phyloP scores from a whole-genome alignment of 164 flowering plant species.

The Paratinospora sagittata region DNA sequence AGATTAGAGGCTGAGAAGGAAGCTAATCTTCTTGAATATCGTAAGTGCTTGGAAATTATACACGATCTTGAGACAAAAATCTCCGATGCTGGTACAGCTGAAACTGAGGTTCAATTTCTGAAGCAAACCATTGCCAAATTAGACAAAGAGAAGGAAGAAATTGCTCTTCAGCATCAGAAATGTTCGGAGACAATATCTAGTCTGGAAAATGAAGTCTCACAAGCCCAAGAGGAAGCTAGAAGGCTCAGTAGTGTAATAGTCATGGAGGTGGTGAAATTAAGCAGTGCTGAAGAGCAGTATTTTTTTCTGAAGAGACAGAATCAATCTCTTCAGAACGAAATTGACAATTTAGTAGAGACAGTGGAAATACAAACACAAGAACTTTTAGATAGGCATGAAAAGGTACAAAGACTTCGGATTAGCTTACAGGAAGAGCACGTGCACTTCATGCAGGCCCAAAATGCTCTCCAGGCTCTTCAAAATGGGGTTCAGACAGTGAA shows the following conservation, averaged over 20 bases:
- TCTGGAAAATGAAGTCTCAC: slow-evolving; percentile 51
- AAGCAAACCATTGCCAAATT: slow-evolving; percentile 36
- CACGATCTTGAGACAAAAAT: slow-evolving; percentile 19
- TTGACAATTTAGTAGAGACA: slow-evolving; percentile 40
- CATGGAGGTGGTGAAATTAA: slow-evolving; percentile 35
- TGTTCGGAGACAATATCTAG: slow-evolving; percentile 46
- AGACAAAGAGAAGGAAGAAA: slow-evolving; percentile 43
- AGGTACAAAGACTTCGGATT: slow-evolving; percentile 50
- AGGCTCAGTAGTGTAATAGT: slow-evolving; percentile 44
- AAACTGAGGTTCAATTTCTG: slow-evolving; percentile 41
- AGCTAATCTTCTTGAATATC: slow-evolving; percentile 27
- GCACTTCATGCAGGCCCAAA: slow-evolving; percentile 47
- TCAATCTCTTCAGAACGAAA: slow-evolving; percentile 51
- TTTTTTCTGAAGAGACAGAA: slow-evolving; percentile 45
- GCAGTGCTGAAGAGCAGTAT: slow-evolving; percentile 48
- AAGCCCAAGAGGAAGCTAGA: slow-evolving; percentile 44
- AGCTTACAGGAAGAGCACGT: slow-evolving; percentile 49
- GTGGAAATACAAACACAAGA: slow-evolving; percentile 56
- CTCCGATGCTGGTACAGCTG: slow-evolving; percentile 28
- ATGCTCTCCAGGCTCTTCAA: slow-evolving; percentile 49
- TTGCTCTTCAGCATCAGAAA: slow-evolving; percentile 39
- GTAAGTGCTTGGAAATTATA: slow-evolving; percentile 41
- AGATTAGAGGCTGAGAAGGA: slow-evolving; percentile 18
- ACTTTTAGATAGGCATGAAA: slow-evolving; percentile 51
- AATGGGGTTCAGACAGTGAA: slow-evolving; percentile 51